Percentiles rank a stretch among this genome's conserved stretches.
These are phyloP conservation scores for Gynandropsis gynandra DNA, from an alignment of 345 rosid genomes.

Conservation along the genomic window DNA sequence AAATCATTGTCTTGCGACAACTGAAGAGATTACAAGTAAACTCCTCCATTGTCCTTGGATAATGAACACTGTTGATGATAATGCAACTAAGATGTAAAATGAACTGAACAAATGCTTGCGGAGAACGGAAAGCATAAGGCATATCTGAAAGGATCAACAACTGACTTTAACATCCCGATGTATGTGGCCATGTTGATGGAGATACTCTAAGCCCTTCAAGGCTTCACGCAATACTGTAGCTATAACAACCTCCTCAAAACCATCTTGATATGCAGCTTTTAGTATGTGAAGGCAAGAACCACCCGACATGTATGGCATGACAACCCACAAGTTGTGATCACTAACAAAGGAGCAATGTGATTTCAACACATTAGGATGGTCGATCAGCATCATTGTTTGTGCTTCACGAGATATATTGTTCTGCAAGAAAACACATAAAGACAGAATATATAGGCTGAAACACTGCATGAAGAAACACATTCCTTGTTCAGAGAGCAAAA, in stretches of 20 bases:
- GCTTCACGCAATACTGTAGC: constrained; percentile 85
- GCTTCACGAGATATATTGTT: constrained; percentile 81
- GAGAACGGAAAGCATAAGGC: not conserved
- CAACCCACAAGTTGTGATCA: constrained; percentile 90
- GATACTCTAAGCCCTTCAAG: constrained; percentile 88
- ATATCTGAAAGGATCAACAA: constrained; percentile 6
- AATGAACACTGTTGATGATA: not conserved
- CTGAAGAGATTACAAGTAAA: constrained; percentile 1
- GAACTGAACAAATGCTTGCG: not conserved
- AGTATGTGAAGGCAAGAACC: constrained; percentile 96
- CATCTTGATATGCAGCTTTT: constrained; percentile 92
- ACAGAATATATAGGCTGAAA: not conserved
- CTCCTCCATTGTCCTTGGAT: not conserved
- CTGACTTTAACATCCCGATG: constrained; percentile 96
- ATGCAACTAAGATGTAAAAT: not conserved
- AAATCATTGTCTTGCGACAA: not conserved
- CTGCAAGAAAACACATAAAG: constrained; percentile 26
- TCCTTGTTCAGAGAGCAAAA: constrained; percentile 6
- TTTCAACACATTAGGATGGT: constrained; percentile 86
- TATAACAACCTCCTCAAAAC: constrained; percentile 86
- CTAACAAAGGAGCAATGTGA: constrained; percentile 91
- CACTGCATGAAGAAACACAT: not conserved
- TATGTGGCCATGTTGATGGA: constrained; percentile 96
- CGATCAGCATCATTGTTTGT: constrained; percentile 89
- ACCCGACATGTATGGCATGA: constrained; percentile 98